These are phyloP conservation scores for Przewalskia tangutica DNA, from an alignment of 257 asterid genomes.

Conservation along the genomic window DNA sequence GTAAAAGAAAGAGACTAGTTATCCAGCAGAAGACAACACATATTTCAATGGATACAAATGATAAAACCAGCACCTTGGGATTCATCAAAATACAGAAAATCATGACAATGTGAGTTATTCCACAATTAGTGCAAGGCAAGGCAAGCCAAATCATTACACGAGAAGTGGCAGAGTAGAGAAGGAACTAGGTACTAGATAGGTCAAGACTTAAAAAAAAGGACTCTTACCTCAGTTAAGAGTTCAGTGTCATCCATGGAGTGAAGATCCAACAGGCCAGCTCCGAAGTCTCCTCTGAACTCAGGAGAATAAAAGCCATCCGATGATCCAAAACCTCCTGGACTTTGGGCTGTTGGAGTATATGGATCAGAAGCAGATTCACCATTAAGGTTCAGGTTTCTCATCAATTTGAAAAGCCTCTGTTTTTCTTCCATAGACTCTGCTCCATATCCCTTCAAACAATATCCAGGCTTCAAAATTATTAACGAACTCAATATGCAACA, in stretches of 20 bases:
- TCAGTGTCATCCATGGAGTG: conserved; percentile 99
- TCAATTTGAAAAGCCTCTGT: conserved; percentile 85
- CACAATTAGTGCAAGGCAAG: not conserved
- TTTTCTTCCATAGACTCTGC: conserved; percentile 98
- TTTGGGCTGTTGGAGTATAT: conserved; percentile 66
- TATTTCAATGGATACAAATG: not conserved
- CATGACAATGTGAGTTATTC: not conserved
- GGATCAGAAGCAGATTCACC: conserved; percentile 88
- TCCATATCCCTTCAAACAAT: conserved; percentile 54
- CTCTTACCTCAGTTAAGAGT: conserved; percentile 87
- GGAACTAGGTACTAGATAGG: not conserved
- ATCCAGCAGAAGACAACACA: not conserved
- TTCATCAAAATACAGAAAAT: not conserved
- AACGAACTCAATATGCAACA: not conserved
- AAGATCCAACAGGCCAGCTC: conserved; percentile 97
- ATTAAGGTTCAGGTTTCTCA: conserved; percentile 90
- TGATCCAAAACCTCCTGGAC: conserved; percentile 54
- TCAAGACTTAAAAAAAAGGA: not conserved
- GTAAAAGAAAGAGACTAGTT: not conserved
- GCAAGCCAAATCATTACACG: not conserved
- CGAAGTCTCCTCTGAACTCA: conserved; percentile 91
- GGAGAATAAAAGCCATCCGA: conserved; percentile 73
- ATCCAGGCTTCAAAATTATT: not conserved
- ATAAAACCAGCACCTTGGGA: not conserved
- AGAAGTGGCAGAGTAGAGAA: not conserved